A percentile compares a stretch with the other conserved stretches of the same genome.
These are phyloP conservation scores for Plantago elongata DNA, from an alignment of 257 asterid genomes.

Conservation along the genomic window DNA sequence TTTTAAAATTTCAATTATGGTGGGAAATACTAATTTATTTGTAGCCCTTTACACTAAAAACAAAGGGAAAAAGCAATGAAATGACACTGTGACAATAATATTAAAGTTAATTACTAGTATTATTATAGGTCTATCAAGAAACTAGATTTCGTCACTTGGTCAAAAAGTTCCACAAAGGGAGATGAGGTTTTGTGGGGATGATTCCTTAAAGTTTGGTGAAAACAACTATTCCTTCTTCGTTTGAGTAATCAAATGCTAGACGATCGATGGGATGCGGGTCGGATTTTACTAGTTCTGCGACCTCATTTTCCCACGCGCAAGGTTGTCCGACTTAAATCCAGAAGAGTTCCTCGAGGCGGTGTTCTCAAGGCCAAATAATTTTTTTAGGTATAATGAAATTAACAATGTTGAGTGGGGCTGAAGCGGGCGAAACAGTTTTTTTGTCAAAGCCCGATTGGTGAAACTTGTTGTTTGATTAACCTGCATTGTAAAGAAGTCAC, in stretches of 20 bases:
- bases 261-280: not conserved
- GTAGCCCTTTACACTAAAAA: slow-evolving; percentile 14
- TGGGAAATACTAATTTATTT: not conserved
- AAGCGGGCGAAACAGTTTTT: no score
- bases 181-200: slow-evolving; percentile 25
- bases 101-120: not conserved
- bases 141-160: slow-evolving; percentile 37
- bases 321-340: no score
- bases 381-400: no score
- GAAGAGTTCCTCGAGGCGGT: no score
- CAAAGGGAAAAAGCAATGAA: slow-evolving; percentile 13
- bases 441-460: no score
- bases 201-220: slow-evolving; percentile 20
- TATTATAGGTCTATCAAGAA: slow-evolving; percentile 25
- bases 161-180: slow-evolving; percentile 31
- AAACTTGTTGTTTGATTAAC: no score
- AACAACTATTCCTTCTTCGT: not conserved
- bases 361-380: no score
- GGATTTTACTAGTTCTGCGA: slow-evolving; percentile 16
- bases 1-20: slow-evolving; percentile 9
- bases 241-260: slow-evolving; percentile 9
- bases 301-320: not conserved
- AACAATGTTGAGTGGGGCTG: no score
- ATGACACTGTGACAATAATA: slow-evolving; percentile 28
- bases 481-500: no score